These are phyloP conservation scores for Aegilops tauschii DNA, from an alignment of 176 grass and related monocot genomes.

Conservation along the genomic window DNA sequence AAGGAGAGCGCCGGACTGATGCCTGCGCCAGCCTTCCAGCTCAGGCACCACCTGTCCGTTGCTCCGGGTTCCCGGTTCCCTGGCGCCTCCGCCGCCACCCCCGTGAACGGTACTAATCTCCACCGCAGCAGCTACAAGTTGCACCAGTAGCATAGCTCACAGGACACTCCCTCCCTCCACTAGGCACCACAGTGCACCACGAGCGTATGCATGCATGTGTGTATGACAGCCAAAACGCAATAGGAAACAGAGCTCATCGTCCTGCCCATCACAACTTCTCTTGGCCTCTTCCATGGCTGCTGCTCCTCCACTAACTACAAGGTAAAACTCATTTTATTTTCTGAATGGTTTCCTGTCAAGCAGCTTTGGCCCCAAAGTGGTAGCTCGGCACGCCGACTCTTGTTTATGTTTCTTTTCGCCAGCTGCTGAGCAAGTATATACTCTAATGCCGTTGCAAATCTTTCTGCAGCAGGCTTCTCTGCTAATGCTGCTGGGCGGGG, in stretches of 20 bases:
- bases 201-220: background rate
- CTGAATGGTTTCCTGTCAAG: too few relatives aligned
- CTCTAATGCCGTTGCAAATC: conserved; percentile 7
- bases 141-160: background rate
- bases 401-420: background rate
- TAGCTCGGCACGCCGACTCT: background rate
- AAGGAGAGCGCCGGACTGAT: background rate
- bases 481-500: background rate
- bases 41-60: conserved; percentile 41
- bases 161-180: conserved; percentile 8
- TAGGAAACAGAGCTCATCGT: background rate
- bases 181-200: background rate
- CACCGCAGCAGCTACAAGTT: background rate
- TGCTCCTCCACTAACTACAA: background rate
- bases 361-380: background rate
- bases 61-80: conserved; percentile 1
- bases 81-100: conserved; percentile 8
- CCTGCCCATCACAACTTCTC: background rate
- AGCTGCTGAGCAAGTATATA: background rate
- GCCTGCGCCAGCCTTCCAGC: conserved; percentile 31
- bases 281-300: background rate
- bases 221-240: background rate
- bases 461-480: background rate
- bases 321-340: background rate
- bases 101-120: conserved; percentile 25